A percentile compares a stretch with the other conserved stretches of the same genome.
These are phyloP conservation scores for Plenodomus biglobosus DNA, from an alignment of 2,329 filamentous ascomycete genomes.

Conservation along the genomic window DNA sequence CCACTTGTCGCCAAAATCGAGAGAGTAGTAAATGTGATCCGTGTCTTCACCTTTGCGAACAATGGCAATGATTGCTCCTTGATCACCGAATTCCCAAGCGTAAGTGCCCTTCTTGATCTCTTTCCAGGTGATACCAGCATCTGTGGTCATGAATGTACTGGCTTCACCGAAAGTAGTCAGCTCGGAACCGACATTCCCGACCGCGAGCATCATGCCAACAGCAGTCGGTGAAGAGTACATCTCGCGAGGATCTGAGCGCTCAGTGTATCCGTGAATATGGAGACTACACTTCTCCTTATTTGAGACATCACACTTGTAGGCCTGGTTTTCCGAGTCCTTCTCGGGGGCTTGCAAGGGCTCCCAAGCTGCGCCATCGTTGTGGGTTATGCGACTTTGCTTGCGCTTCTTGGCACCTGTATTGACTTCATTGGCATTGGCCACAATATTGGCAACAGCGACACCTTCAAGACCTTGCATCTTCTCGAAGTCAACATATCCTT, in stretches of 20 bases:
- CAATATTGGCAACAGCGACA: conserved; percentile 82
- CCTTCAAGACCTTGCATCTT: conserved; percentile 92
- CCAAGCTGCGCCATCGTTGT: conserved; percentile 95
- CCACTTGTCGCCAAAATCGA: conserved; percentile 83
- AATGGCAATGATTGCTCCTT: conserved; percentile 88
- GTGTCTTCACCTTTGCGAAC: conserved; percentile 71
- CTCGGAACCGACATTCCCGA: conserved; percentile 82
- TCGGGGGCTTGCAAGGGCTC: conserved; percentile 70
- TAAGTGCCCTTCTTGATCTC: conserved; percentile 83
- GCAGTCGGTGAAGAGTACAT: conserved; percentile 88
- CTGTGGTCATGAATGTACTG: conserved; percentile 86
- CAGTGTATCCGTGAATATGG: conserved; percentile 94
- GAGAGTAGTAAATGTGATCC: conserved; percentile 71
- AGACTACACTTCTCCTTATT: conserved; percentile 71
- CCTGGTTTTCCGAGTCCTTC: conserved; percentile 69
- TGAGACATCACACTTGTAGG: conserved; percentile 67
- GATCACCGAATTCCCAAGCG: conserved; percentile 94
- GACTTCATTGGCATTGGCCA: conserved; percentile 70
- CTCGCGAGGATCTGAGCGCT: conserved; percentile 76
- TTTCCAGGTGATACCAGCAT: conserved; percentile 89
- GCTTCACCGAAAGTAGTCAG: conserved; percentile 69
- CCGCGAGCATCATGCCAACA: conserved; percentile 84
- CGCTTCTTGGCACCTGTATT: conserved; percentile 69
- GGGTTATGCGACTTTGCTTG: conserved; percentile 87
- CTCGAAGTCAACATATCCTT: conserved; percentile 89